Conservation (phyloP, 352 stramenopile genomes). For the Phytophthora cryptogea region DNA sequence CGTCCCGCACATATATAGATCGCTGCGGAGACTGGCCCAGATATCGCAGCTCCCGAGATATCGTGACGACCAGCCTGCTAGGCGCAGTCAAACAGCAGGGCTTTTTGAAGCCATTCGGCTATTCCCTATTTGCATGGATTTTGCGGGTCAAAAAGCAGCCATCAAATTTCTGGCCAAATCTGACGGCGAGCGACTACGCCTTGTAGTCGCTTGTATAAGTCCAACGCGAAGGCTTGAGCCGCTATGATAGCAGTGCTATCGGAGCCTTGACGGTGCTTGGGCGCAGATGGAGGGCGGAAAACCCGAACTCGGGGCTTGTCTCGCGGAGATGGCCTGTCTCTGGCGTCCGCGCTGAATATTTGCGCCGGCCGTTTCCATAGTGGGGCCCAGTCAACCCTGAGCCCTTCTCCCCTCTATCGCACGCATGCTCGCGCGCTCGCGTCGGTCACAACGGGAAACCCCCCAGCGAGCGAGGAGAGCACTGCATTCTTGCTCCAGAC, state of each 20-base stretch:
- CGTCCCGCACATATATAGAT: not conserved
- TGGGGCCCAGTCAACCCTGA: constrained; percentile 5
- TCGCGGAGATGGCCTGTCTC: constrained; percentile 4
- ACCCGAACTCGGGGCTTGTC: constrained; percentile 21
- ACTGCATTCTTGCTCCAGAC: constrained; percentile 25
- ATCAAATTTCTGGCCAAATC: not conserved
- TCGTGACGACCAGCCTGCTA: not conserved
- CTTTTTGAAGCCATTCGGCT: not conserved
- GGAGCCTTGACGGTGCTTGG: constrained; percentile 7
- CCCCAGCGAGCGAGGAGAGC: constrained; percentile 20
- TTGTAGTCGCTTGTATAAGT: not conserved
- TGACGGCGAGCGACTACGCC: no score
- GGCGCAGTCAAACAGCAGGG: not conserved
- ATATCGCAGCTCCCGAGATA: constrained; percentile 3
- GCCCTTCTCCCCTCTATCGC: constrained; percentile 23
- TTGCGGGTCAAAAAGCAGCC: not conserved
- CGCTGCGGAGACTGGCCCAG: not conserved
- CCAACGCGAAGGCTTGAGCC: not conserved
- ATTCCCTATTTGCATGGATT: not conserved
- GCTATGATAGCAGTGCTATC: not conserved
- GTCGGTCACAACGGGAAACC: constrained; percentile 35
- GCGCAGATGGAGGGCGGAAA: constrained; percentile 30
- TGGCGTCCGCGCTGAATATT: constrained; percentile 34
- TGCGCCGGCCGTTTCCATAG: constrained; percentile 24
- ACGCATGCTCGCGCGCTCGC: constrained; percentile 12